Conservation (phyloP, 2,329 filamentous ascomycete genomes). For the Thelonectria rubi region DNA sequence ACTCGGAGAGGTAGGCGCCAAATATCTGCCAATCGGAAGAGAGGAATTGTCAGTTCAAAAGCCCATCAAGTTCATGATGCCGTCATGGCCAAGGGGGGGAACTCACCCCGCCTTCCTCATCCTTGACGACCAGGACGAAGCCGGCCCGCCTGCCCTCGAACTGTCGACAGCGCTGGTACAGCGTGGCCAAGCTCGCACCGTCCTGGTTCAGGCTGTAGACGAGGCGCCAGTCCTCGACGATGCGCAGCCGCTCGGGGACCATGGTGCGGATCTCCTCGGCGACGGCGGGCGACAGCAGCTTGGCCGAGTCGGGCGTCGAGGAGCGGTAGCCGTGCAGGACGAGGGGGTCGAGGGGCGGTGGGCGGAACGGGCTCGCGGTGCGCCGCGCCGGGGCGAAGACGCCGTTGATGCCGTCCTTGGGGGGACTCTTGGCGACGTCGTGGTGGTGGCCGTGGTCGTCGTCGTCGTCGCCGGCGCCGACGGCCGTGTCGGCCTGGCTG, state of each 20-base stretch:
- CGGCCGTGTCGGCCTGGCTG: slow-evolving; percentile 42
- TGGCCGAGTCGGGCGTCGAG: slow-evolving; percentile 66
- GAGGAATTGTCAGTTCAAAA: slow-evolving; percentile 18
- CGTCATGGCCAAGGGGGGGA: slow-evolving; percentile 3
- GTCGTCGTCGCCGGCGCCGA: slow-evolving; percentile 22
- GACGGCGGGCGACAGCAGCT: slow-evolving; percentile 75
- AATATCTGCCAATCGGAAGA: slow-evolving; percentile 71
- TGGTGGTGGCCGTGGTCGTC: background rate
- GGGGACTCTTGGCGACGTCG: slow-evolving; percentile 20
- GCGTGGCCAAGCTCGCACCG: slow-evolving; percentile 84
- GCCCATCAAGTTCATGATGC: slow-evolving; percentile 24
- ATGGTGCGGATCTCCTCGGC: slow-evolving; percentile 94
- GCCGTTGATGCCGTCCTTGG: slow-evolving; percentile 61
- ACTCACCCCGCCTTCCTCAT: slow-evolving; percentile 77
- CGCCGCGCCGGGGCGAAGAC: slow-evolving; percentile 64
- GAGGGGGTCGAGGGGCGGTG: slow-evolving; percentile 86
- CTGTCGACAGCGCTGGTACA: slow-evolving; percentile 81
- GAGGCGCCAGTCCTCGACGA: slow-evolving; percentile 86
- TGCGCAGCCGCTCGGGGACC: slow-evolving; percentile 84
- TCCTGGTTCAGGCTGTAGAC: slow-evolving; percentile 92
- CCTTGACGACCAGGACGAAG: slow-evolving; percentile 88
- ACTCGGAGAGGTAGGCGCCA: slow-evolving; percentile 92
- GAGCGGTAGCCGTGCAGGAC: slow-evolving; percentile 72
- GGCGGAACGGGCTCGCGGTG: slow-evolving; percentile 81
- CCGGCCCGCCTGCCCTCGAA: slow-evolving; percentile 77